These are phyloP conservation scores for Bolboschoenoplectus hybrid DNA, from an alignment of 202 grass and related monocot genomes.

Conservation along the genomic window DNA sequence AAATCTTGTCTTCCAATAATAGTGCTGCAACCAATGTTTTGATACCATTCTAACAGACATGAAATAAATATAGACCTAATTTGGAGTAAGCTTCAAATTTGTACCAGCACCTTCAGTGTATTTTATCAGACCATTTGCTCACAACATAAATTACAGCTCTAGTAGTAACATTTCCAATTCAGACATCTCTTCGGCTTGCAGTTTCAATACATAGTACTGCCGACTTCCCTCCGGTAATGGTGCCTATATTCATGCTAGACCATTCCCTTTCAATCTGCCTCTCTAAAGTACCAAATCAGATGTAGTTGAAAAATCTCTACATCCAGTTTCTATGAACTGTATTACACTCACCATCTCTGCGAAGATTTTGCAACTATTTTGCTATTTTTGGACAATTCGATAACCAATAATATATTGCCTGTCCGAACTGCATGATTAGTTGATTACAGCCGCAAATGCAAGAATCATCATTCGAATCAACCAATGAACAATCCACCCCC, in stretches of 20 bases:
- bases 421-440: not conserved
- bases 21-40: not conserved
- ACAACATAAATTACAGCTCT: conserved; percentile 1
- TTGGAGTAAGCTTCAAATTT: not conserved
- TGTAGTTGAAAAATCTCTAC: conserved; percentile 12
- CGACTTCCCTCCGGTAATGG: not conserved
- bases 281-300: conserved; percentile 2
- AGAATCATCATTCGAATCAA: not conserved
- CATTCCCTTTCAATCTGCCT: conserved; percentile 26
- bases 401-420: conserved; percentile 20
- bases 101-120: not conserved
- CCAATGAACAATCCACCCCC: conserved; percentile 24
- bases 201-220: not conserved
- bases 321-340: conserved; percentile 26
- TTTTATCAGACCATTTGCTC: conserved; percentile 8
- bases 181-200: conserved; percentile 10
- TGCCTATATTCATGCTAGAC: conserved; percentile 7
- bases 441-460: conserved; percentile 21
- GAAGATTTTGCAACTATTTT: conserved; percentile 17
- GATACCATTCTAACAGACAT: not conserved
- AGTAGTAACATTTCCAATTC: not conserved
- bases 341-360: conserved; percentile 7
- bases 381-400: conserved; percentile 12
- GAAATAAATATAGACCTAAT: not conserved
- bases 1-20: not conserved